phyloP scores from a whole-genome alignment of 2,329 filamentous ascomycete species.

The Colletotrichum sp. region DNA sequence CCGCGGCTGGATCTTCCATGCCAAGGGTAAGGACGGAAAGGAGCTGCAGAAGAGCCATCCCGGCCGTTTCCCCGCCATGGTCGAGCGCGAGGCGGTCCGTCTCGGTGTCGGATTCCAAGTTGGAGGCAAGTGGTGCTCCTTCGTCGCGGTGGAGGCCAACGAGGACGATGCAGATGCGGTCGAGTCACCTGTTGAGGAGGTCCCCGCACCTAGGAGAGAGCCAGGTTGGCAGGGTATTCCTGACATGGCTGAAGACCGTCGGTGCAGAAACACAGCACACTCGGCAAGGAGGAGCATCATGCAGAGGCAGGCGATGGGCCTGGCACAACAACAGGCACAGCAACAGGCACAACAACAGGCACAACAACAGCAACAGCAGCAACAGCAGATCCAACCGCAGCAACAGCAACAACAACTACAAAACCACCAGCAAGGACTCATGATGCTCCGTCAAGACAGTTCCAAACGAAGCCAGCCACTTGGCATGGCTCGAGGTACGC shows the following conservation, averaged over 20 bases:
- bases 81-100: slow-evolving; percentile 69
- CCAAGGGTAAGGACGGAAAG: slow-evolving; percentile 51
- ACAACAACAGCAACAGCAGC: background rate
- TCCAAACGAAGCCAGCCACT: background rate
- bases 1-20: slow-evolving; percentile 67
- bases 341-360: background rate
- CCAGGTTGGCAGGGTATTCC: background rate
- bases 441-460: background rate
- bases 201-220: background rate
- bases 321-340: background rate
- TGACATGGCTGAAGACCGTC: background rate
- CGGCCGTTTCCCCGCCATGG: slow-evolving; percentile 62
- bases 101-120: slow-evolving; percentile 72
- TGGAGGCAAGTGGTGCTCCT: slow-evolving; percentile 73
- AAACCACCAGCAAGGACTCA: fast-evolving
- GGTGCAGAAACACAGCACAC: background rate
- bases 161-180: background rate
- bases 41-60: slow-evolving; percentile 51
- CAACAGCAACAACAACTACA: background rate
- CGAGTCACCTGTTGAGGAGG: background rate
- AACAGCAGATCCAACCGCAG: background rate
- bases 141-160: slow-evolving; percentile 67
- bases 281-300: background rate
- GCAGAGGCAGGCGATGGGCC: fast-evolving
- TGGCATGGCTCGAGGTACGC: background rate